phyloP scores from a whole-genome alignment of 192 early-diverging fungal genomes.

The Coemansia erecta region DNA sequence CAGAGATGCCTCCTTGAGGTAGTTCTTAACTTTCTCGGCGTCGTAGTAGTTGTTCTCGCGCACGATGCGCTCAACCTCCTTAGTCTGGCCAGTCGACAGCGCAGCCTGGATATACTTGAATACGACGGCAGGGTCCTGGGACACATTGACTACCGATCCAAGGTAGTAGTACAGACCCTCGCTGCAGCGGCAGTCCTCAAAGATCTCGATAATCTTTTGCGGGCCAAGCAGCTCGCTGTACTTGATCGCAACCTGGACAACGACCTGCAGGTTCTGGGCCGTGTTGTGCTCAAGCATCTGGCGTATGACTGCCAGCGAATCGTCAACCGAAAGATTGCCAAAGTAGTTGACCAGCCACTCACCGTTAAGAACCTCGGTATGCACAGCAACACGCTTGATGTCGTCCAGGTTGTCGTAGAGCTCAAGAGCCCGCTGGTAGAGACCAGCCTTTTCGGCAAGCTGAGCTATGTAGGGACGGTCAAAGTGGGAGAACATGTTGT shows the following conservation, averaged over 20 bases:
- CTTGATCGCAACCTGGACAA: slow-evolving; percentile 93
- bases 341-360: slow-evolving; percentile 97
- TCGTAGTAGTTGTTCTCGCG: slow-evolving; percentile 96
- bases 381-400: slow-evolving; percentile 89
- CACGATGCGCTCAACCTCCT: slow-evolving; percentile 97
- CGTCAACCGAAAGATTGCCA: slow-evolving; percentile 93
- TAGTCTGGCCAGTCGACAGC: slow-evolving; percentile 85
- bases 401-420: slow-evolving; percentile 95
- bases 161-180: slow-evolving; percentile 98
- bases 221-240: slow-evolving; percentile 95
- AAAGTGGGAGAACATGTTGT: slow-evolving; percentile 94
- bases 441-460: slow-evolving; percentile 96
- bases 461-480: slow-evolving; percentile 86
- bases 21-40: slow-evolving; percentile 98
- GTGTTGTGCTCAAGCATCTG: slow-evolving; percentile 92
- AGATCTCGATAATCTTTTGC: slow-evolving; percentile 82
- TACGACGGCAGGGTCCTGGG: slow-evolving; percentile 91
- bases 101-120: slow-evolving; percentile 99
- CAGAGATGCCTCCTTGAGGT: slow-evolving; percentile 96
- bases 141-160: slow-evolving; percentile 93
- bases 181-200: slow-evolving; percentile 87
- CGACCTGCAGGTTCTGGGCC: slow-evolving; percentile 93
- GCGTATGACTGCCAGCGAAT: slow-evolving; percentile 90
- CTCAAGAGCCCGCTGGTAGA: slow-evolving; percentile 94
- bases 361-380: slow-evolving; percentile 77